These are phyloP conservation scores for Parietichytrium sp. DNA, from an alignment of 108 stramenopile genomes.

Conservation along the genomic window DNA sequence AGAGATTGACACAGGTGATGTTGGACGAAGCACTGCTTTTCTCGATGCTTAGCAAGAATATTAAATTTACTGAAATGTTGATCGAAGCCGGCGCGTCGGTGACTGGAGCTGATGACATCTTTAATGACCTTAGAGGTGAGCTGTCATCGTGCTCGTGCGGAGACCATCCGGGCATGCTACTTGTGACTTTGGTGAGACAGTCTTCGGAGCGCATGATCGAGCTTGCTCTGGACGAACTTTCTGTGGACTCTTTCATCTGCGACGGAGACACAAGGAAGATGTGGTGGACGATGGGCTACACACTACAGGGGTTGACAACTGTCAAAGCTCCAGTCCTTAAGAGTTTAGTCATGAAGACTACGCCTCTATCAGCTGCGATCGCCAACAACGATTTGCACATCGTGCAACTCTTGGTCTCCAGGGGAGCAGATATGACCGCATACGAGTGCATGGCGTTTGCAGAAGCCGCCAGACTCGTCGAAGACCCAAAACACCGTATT, in stretches of 20 bases:
- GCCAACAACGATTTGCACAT: background rate
- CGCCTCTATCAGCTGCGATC: background rate
- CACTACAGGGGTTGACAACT: background rate
- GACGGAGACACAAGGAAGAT: constrained; percentile 16
- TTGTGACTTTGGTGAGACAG: constrained; percentile 5
- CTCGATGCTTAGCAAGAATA: background rate
- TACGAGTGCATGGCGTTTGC: too few relatives aligned
- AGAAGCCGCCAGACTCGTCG: too few relatives aligned
- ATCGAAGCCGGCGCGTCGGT: constrained; percentile 1
- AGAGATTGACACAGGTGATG: background rate
- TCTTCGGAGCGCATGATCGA: background rate
- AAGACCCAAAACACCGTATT: too few relatives aligned
- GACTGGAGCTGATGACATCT: background rate
- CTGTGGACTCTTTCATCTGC: background rate
- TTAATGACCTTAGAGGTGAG: background rate
- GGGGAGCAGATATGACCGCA: too few relatives aligned
- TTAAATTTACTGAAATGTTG: background rate
- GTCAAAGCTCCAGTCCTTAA: background rate
- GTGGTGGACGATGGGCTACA: background rate
- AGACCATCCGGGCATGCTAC: background rate
- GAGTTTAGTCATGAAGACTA: background rate
- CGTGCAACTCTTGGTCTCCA: background rate
- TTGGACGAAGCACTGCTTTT: background rate
- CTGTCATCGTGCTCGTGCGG: constrained; percentile 16
- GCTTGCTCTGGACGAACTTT: background rate